Base-by-base conservation (phyloP, 2,329 filamentous ascomycete genomes). In the Fusarium euwallaceae region DNA sequence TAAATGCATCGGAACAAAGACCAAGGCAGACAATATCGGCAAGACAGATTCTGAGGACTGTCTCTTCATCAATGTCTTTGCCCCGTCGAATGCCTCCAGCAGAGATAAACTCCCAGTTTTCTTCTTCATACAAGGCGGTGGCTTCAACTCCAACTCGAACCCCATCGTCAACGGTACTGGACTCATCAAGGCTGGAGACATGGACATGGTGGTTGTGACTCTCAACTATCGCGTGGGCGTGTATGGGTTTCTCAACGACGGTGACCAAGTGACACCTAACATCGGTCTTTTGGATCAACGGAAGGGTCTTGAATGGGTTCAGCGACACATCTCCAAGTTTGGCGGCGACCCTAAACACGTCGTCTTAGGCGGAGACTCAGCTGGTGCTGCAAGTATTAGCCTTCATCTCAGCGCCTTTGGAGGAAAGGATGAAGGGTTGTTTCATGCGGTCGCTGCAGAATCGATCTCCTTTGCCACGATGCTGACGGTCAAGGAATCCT, bases 171-270 rank as follows among this genome's bases (percentile, higher is more conserved):
- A 94, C 73, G 92, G 89, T 1, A 87, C 86, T 1, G 89, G 88
- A 0, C 81, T 95, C n/a, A 80, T 84, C 36, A 85, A 92, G 32
- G 80, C 86, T 34, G 91, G 90, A 0, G 88, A 89, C 20, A 85
- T 87, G 41, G 83, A 88, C 67, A 91, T 95, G 29, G 83, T 95
- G 0, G 89, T 94, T 0, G 92, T 95, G 2, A 92, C 87, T 11
- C 88, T 94, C 82, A 95, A 95, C 82, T 95, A 95, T 79, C 91
- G 94, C 6, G 92, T 95, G 12, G 93, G 93, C 0, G 88, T 89
- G 0, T 95, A 91, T 74, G 93, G 94, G 0, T 95, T 95, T 79
- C 85, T 95, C 14, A 89, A 90, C 2, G 86, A 90, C 65, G 83
- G 88, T 17, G 88, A 92, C 75, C 78, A 73, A 74, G 88, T 89